These are phyloP conservation scores for Lasiosphaeria miniovina DNA, from an alignment of 495 filamentous ascomycete species.

Conservation along the genomic window DNA sequence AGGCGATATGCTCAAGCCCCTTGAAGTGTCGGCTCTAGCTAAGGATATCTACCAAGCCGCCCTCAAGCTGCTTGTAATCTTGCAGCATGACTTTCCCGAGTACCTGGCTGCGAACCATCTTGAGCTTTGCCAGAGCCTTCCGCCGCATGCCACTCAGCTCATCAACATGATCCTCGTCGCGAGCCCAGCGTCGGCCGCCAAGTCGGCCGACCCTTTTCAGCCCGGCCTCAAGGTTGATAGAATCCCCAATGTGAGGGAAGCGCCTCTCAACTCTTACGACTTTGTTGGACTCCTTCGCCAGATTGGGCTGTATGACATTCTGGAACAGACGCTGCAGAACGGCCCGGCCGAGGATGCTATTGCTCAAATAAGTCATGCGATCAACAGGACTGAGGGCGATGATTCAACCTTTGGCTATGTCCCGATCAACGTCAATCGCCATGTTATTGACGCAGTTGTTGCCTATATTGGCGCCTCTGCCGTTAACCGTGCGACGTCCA, in stretches of 20 bases:
- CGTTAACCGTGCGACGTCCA: constrained; percentile 52
- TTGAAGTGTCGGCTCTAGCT: constrained; percentile 62
- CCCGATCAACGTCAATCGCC: constrained; percentile 63
- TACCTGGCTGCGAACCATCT: constrained; percentile 86
- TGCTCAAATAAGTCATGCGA: constrained; percentile 65
- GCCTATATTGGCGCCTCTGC: constrained; percentile 76
- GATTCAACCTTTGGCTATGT: constrained; percentile 60
- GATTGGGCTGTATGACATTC: constrained; percentile 61
- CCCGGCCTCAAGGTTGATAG: constrained; percentile 77
- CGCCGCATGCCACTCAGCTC: constrained; percentile 80
- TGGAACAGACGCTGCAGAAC: constrained; percentile 63
- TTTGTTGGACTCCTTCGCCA: constrained; percentile 52
- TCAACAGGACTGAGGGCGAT: constrained; percentile 51
- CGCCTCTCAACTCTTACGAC: constrained; percentile 61
- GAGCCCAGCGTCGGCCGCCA: constrained; percentile 69
- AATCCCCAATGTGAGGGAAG: constrained; percentile 69
- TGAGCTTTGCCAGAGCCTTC: constrained; percentile 80
- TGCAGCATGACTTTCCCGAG: constrained; percentile 93
- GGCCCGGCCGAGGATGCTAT: constrained; percentile 64
- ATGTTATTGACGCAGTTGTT: constrained; percentile 76
- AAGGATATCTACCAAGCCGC: constrained; percentile 83
- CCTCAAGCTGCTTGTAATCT: constrained; percentile 74
- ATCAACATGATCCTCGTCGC: constrained; percentile 86
- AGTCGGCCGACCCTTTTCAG: constrained; percentile 78
- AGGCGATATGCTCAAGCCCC: constrained; percentile 74